Conservation (phyloP, 1,284 basidiomycete species). For the Leccinum pallidistipes region DNA sequence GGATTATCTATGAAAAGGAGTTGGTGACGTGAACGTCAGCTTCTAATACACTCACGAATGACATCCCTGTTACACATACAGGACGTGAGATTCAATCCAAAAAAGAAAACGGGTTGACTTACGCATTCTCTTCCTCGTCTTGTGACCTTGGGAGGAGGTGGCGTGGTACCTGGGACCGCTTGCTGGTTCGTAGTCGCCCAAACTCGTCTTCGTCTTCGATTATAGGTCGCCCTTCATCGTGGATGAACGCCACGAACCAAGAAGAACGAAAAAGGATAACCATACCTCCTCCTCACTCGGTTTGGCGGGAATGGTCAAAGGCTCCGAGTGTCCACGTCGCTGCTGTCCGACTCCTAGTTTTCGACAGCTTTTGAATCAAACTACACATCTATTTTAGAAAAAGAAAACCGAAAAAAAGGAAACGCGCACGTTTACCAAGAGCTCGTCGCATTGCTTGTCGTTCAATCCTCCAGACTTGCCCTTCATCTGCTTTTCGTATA, state of each 20-base stretch:
- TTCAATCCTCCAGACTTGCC: slow-evolving; percentile 81
- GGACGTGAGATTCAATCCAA: slow-evolving; percentile 11
- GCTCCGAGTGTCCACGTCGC: slow-evolving; percentile 66
- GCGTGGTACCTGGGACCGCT: slow-evolving; percentile 76
- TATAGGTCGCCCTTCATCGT: slow-evolving; percentile 59
- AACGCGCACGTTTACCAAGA: slow-evolving; percentile 81
- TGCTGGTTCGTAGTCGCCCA: slow-evolving; percentile 68
- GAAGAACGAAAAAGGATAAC: slow-evolving; percentile 5
- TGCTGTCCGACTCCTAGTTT: slow-evolving; percentile 63
- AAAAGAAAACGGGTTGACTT: slow-evolving; percentile 28
- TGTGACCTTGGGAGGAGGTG: slow-evolving; percentile 47
- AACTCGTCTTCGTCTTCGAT: slow-evolving; percentile 88
- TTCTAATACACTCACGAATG: slow-evolving; percentile 46
- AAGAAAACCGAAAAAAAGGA: neutral
- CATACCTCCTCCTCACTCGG: slow-evolving; percentile 39
- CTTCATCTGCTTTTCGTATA: slow-evolving; percentile 78
- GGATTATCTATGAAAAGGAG: slow-evolving; percentile 61
- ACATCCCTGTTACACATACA: slow-evolving; percentile 48
- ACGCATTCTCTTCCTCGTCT: slow-evolving; percentile 47
- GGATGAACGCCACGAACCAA: slow-evolving; percentile 4
- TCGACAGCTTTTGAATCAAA: slow-evolving; percentile 70
- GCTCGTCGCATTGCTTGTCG: slow-evolving; percentile 72
- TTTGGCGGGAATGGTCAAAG: slow-evolving; percentile 52
- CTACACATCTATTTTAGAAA: slow-evolving; percentile 39
- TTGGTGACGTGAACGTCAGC: neutral